Conservation (phyloP, 148 eudicot species). For the Drosera capensis region DNA sequence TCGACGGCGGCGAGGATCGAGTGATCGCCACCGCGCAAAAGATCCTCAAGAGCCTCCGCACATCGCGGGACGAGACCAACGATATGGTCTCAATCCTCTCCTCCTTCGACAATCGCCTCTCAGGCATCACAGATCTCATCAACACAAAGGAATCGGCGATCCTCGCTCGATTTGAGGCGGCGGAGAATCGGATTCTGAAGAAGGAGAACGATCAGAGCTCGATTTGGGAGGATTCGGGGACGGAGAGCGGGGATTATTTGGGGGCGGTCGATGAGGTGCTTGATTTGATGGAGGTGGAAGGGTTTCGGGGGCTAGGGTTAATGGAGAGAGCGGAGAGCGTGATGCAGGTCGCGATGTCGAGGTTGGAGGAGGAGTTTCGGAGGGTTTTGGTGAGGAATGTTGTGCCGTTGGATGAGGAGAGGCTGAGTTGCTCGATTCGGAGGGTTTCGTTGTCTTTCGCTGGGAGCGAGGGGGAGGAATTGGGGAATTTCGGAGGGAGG, state of each 20-base stretch:
- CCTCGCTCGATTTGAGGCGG: conserved; percentile 24
- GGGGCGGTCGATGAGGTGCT: conserved; percentile 49
- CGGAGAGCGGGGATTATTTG: conserved; percentile 34
- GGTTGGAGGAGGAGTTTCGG: conserved; percentile 74
- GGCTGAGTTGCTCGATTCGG: conserved; percentile 41
- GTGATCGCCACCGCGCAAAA: conserved; percentile 82
- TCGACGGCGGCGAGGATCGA: conserved; percentile 48
- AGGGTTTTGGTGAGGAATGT: conserved; percentile 27
- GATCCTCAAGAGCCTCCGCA: conserved; percentile 52
- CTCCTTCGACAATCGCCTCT: conserved; percentile 68
- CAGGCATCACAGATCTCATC: conserved; percentile 35
- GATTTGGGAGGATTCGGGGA: conserved; percentile 15
- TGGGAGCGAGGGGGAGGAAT: conserved; percentile 26
- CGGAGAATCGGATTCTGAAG: conserved; percentile 38
- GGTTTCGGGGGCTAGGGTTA: conserved; percentile 6
- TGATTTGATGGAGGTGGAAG: conserved; percentile 22
- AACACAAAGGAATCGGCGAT: not conserved
- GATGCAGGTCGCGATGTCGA: conserved; percentile 65
- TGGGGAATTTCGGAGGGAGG: conserved; percentile 19
- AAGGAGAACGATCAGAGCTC: conserved; percentile 14
- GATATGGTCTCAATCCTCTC: conserved; percentile 81
- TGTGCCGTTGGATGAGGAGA: conserved; percentile 45
- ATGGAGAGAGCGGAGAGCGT: conserved; percentile 60
- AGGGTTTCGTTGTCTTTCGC: conserved; percentile 29
- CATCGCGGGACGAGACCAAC: conserved; percentile 47